A percentile compares a stretch with the other conserved stretches of the same genome.
Evolutionary conservation across 164 flowering plant genomes (phyloP).

Genomic region (Sedum album): DNA sequence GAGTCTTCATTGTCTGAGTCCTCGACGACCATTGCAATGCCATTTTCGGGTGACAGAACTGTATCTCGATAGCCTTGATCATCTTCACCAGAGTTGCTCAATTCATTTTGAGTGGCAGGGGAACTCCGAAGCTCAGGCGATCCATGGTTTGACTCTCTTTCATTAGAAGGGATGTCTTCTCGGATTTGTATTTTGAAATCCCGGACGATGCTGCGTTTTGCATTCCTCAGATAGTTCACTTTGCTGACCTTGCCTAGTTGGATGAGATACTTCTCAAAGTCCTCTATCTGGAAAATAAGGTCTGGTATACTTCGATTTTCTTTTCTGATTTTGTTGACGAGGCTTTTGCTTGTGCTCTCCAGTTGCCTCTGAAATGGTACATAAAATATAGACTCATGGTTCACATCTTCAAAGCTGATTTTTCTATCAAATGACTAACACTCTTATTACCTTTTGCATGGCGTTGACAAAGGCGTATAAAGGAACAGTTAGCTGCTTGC

Average conservation of each 20-base stretch:
- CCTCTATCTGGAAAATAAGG: slow-evolving; percentile 78
- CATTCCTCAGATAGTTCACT: slow-evolving; percentile 63
- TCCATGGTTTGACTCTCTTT: slow-evolving; percentile 25
- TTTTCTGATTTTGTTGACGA: slow-evolving; percentile 58
- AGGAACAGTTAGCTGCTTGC: slow-evolving; percentile 70
- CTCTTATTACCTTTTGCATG: slow-evolving; percentile 47
- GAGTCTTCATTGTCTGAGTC: slow-evolving; percentile 35
- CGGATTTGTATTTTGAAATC: slow-evolving; percentile 60
- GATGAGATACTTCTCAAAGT: slow-evolving; percentile 73
- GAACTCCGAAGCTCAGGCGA: slow-evolving; percentile 16
- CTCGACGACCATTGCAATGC: slow-evolving; percentile 26
- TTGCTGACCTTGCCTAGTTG: slow-evolving; percentile 71
- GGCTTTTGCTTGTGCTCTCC: slow-evolving; percentile 38
- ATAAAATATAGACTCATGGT: not conserved
- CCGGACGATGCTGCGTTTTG: slow-evolving; percentile 75
- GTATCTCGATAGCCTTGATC: slow-evolving; percentile 33
- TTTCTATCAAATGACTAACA: not conserved
- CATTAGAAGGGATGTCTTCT: slow-evolving; percentile 19
- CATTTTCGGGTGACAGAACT: slow-evolving; percentile 23
- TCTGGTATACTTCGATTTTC: slow-evolving; percentile 81
- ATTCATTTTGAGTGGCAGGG: slow-evolving; percentile 22
- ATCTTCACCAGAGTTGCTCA: slow-evolving; percentile 27
- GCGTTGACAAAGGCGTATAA: slow-evolving; percentile 53
- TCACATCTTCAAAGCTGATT: not conserved
- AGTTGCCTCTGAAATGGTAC: slow-evolving; percentile 50